Base-by-base conservation (phyloP, 768 basidiomycete species). In the Phanerodontia chrysosporium region DNA sequence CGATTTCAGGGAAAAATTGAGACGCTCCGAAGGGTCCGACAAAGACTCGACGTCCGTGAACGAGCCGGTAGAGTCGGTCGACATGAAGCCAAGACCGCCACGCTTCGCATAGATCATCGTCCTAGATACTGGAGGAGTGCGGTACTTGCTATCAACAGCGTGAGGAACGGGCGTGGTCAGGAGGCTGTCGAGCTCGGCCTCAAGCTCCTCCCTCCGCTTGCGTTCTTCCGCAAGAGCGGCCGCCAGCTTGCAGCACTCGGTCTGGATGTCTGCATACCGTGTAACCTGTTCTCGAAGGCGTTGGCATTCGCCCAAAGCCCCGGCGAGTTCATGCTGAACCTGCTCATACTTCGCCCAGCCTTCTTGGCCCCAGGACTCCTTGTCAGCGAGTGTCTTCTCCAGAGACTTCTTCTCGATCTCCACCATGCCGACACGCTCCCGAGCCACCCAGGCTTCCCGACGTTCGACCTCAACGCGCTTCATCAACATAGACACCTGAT, bases 391-490 rank as follows among this genome's bases (percentile, higher is more conserved):
- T 44, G 74, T 75, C 68, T 80, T 82, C 65, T 80, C 79, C 48
- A 89, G 69, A 2, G 75, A 74, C n/a, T 69, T 70, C 64, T 86
- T 89, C 73, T 90, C 90, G 21, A 83, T 77, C 68, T 90, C 85
- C 45, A 90, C 62, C 57, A 89, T 65, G 8, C 84, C 80, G 7
- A 84, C 74, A 42, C 81, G 83, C 46, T 92, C 92, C 14, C 89
- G 80, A n/a, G 90, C 86, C 42, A 93, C 81, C 86, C 89, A 92
- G 1, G 86, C 87, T 58, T 95, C 92, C 55, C 86, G 80, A 25
- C 90, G 80, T 73, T 94, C 92, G n/a, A 75, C 77, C 46, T 93
- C 90, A 14, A 92, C 79, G 12, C 89, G 78, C 60, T 82, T 83
- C 25, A 83, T 80, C 51, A 96, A 81, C 36, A 85, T 74, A 44